These are phyloP conservation scores for Pythium brassicae DNA, from an alignment of 352 stramenopile species.

Conservation along the genomic window DNA sequence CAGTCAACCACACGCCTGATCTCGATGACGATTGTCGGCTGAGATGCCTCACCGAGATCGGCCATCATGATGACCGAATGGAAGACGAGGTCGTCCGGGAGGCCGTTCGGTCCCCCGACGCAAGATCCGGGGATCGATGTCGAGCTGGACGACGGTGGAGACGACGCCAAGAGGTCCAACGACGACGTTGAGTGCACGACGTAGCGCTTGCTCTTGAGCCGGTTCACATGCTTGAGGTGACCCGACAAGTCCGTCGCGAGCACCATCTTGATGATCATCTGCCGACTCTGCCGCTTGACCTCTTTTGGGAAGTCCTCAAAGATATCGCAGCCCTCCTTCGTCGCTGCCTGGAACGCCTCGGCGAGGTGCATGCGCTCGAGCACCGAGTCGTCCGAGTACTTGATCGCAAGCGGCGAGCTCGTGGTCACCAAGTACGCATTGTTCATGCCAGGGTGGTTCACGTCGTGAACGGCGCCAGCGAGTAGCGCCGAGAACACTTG, in stretches of 20 bases:
- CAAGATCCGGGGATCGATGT: not conserved
- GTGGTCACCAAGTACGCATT: constrained; percentile 90
- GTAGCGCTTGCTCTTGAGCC: constrained; percentile 73
- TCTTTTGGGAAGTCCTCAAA: constrained; percentile 59
- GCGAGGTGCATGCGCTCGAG: constrained; percentile 83
- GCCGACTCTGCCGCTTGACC: constrained; percentile 42
- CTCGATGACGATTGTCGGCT: not conserved
- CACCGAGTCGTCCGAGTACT: constrained; percentile 92
- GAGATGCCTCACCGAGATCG: constrained; percentile 31
- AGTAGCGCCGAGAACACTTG: constrained; percentile 82
- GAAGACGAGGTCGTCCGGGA: constrained; percentile 50
- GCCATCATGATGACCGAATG: constrained; percentile 77
- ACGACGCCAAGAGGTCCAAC: constrained; percentile 16
- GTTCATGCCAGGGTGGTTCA: constrained; percentile 90
- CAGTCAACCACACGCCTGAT: not conserved
- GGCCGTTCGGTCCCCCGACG: not conserved
- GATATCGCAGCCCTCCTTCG: constrained; percentile 66
- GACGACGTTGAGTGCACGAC: constrained; percentile 28
- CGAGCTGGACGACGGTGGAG: constrained; percentile 1
- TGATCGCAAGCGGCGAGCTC: constrained; percentile 80
- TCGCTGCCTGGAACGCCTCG: constrained; percentile 58
- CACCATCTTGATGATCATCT: constrained; percentile 82
- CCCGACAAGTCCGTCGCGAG: constrained; percentile 75
- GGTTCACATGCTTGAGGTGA: constrained; percentile 72
- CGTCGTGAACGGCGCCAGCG: constrained; percentile 89